Percentiles rank a stretch among this genome's conserved stretches.
Evolutionary conservation across 768 basidiomycete species (phyloP).

Genomic region (Termitomyces sp.): DNA sequence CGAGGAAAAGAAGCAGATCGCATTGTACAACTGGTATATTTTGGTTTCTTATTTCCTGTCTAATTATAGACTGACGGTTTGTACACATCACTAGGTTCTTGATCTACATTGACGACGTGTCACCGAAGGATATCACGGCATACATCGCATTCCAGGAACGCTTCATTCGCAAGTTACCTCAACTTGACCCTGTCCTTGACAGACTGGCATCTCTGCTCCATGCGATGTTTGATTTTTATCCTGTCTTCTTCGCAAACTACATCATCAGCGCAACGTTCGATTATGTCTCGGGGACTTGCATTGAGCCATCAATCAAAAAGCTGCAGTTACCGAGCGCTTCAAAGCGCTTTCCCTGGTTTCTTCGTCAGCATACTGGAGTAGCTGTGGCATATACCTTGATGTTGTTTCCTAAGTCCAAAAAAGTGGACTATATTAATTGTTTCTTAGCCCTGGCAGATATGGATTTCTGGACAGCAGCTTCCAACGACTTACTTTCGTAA

Average conservation of each 20-base stretch:
- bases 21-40: constrained; percentile 14
- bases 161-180: constrained; percentile 9
- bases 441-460: neutral
- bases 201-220: neutral
- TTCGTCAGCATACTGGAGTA: constrained; percentile 12
- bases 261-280: constrained; percentile 13
- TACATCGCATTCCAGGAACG: constrained; percentile 12
- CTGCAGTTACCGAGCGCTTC: neutral
- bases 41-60: neutral
- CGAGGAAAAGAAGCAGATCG: constrained; percentile 11
- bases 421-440: constrained; percentile 5
- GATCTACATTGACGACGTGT: constrained; percentile 14
- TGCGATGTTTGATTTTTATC: constrained; percentile 10
- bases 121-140: neutral
- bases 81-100: constrained; percentile 7
- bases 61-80: no score
- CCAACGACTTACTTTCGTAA: constrained; percentile 16
- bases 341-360: neutral
- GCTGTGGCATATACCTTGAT: constrained; percentile 8
- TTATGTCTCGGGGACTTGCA: constrained; percentile 10
- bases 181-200: neutral
- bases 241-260: constrained; percentile 8
- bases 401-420: constrained; percentile 8
- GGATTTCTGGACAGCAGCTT: neutral
- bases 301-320: constrained; percentile 6